Base-by-base conservation (phyloP, 306 rosid species). In the Echinosophora koreensis region DNA sequence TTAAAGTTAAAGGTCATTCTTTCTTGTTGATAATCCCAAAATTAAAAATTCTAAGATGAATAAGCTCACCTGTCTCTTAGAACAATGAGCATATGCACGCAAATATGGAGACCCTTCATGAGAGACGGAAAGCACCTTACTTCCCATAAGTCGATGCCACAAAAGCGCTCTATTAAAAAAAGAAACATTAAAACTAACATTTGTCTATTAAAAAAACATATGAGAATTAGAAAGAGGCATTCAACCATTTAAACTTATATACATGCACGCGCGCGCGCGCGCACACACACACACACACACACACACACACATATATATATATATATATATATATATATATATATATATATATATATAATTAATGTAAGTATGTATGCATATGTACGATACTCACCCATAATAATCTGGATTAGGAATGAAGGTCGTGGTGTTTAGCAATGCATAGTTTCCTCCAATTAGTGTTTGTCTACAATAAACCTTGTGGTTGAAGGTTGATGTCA, bases 371-470 rank as follows among this genome's bases (percentile, higher is more conserved):
- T 38, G 6, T 64, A 38, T 35, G n/a, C 11, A 55, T 54, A 7
- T 8, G 12, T 0, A 82, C 5, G 42, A 38, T 7, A 38, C 42
- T 38, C 42, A 38, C 42, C 42, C 42, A 38, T 38, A 38, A 38
- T 38, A 38, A 38, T 38, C 42, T 5, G 42, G 42, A 8, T 38
- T 38, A 38, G 42, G 42, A 38, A 38, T 77, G 80, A 84, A 88
- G 3, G 87, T 42, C 1, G 90, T 82, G 16, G 88, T 84, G 35
- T 86, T 88, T 13, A 86, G 87, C 32, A 84, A 66, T 10, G 71
- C 92, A 70, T 88, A 86, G 71, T 86, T 86, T 34, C 92, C 92
- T 63, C 92, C 92, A 42, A 86, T 77, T 49, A 86, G 77, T 28
- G 90, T 55, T 35, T 88, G 88, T 77, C 90, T 74, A 47, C 88